Percentiles rank a stretch among this genome's conserved stretches.
These are phyloP conservation scores for Paramecium sexaurelia DNA, from an alignment of 73 alveolate species.

Conservation along the genomic window DNA sequence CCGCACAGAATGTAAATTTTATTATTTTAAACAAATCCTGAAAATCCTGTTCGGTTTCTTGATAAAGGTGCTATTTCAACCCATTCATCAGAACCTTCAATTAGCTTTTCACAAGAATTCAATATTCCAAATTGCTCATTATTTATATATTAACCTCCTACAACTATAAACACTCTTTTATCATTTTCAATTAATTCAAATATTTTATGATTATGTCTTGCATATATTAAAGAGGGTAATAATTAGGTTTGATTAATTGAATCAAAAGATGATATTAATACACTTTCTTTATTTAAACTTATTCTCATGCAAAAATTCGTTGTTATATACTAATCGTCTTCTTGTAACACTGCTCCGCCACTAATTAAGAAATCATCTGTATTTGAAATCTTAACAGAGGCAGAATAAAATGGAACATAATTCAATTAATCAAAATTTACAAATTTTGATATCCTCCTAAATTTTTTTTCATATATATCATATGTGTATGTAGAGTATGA, in stretches of 20 bases:
- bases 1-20: background rate
- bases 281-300: background rate
- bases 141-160: background rate
- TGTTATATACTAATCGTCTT: background rate
- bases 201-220: slow-evolving; percentile 18
- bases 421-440: background rate
- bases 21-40: slow-evolving; percentile 16
- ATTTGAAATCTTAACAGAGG: background rate
- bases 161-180: background rate
- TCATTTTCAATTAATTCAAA: background rate
- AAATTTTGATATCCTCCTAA: background rate
- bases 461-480: background rate
- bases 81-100: background rate
- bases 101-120: background rate
- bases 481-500: background rate
- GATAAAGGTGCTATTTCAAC: slow-evolving; percentile 2
- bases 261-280: background rate
- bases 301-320: background rate
- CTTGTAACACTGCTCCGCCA: background rate
- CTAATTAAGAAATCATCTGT: background rate
- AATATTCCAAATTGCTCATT: background rate
- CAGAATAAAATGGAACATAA: background rate
- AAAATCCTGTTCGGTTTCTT: slow-evolving; percentile 22
- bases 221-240: background rate
- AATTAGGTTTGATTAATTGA: background rate